phyloP scores from a whole-genome alignment of 257 asterid species.

The Osmanthus fragrans region DNA sequence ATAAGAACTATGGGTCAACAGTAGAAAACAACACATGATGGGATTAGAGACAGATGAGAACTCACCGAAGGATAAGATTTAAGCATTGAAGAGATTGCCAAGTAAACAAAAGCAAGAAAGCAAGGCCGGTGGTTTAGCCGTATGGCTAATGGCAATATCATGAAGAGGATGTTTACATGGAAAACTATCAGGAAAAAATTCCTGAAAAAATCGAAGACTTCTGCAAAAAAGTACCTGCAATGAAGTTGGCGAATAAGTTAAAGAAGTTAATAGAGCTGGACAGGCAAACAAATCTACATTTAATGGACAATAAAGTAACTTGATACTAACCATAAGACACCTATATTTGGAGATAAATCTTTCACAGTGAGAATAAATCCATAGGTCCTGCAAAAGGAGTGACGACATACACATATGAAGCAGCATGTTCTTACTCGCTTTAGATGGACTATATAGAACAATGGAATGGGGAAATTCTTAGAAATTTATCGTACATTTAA shows the following conservation, averaged over 20 bases:
- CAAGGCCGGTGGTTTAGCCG: constrained; percentile 88
- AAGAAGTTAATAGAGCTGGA: constrained; percentile 18
- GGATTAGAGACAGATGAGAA: constrained; percentile 24
- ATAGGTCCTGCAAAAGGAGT: constrained; percentile 68
- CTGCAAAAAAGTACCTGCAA: constrained; percentile 98
- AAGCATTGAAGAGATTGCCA: constrained; percentile 85
- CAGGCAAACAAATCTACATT: constrained; percentile 4
- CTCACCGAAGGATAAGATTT: constrained; percentile 99
- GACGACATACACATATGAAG: constrained; percentile 14
- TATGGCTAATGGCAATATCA: constrained; percentile 90
- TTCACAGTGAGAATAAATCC: constrained; percentile 84
- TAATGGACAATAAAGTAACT: constrained; percentile 13
- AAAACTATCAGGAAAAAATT: constrained; percentile 87
- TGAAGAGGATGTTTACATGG: constrained; percentile 84
- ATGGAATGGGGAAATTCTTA: neutral
- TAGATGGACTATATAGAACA: neutral
- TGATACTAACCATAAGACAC: constrained; percentile 78
- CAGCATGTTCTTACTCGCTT: constrained; percentile 3
- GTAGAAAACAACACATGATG: constrained; percentile 3
- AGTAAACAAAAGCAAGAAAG: constrained; percentile 84
- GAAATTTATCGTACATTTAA: neutral
- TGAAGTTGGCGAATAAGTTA: constrained; percentile 25
- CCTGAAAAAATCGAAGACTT: constrained; percentile 96
- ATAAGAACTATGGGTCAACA: neutral
- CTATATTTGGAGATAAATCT: constrained; percentile 95